Conservation (phyloP, 164 flowering plant species). For the Kingdonia uniflora region DNA sequence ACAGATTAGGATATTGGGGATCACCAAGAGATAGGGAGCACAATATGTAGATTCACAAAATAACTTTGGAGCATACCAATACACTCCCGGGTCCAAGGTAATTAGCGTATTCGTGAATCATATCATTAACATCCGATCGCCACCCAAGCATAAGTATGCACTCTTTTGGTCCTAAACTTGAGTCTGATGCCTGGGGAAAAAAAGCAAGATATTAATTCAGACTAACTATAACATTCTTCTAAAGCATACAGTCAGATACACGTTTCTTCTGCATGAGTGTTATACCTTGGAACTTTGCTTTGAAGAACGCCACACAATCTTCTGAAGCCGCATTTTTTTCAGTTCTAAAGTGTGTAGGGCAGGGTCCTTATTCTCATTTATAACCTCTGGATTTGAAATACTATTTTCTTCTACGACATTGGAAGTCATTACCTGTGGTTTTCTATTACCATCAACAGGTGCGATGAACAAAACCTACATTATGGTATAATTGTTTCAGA, state of each 20-base stretch:
- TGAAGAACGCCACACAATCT: constrained; percentile 44
- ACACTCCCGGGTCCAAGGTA: constrained; percentile 97
- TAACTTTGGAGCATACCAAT: constrained; percentile 38
- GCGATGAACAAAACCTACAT: constrained; percentile 70
- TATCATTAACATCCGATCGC: constrained; percentile 83
- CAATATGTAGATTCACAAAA: background rate
- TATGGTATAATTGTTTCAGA: constrained; percentile 1
- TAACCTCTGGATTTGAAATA: constrained; percentile 14
- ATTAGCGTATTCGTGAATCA: constrained; percentile 89
- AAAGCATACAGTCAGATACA: too few relatives aligned
- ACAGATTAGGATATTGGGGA: too few relatives aligned
- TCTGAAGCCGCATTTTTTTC: constrained; percentile 33
- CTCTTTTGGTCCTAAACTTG: constrained; percentile 72
- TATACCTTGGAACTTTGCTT: constrained; percentile 70
- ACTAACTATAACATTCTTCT: too few relatives aligned
- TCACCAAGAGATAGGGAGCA: background rate
- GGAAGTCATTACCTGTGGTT: constrained; percentile 26
- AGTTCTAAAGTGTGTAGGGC: constrained; percentile 16
- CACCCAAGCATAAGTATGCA: constrained; percentile 86
- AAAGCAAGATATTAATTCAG: background rate
- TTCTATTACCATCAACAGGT: constrained; percentile 46
- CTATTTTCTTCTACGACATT: constrained; percentile 25
- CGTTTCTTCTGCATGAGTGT: background rate
- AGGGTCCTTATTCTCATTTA: constrained; percentile 18
- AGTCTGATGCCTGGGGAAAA: constrained; percentile 57